Evolutionary conservation across 2,329 filamentous ascomycete species (phyloP).

Genomic region (Cytospora paraplurivora): DNA sequence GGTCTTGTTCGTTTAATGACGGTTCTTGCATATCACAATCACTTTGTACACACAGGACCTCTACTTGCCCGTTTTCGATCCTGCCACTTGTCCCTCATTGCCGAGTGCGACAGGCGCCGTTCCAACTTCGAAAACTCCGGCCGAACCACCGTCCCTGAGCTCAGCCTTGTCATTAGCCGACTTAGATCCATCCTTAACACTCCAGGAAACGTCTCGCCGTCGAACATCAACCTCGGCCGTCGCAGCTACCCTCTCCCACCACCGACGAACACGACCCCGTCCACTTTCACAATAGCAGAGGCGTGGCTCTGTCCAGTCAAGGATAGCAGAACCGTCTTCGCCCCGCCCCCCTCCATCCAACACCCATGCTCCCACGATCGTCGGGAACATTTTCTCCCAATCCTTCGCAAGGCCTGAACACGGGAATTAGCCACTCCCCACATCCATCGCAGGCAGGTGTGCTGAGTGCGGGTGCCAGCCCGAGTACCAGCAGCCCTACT

Average conservation of each 20-base stretch:
- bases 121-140: slow-evolving; percentile 11
- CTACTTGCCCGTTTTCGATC: slow-evolving; percentile 2
- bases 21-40: background rate
- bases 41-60: slow-evolving; percentile 8
- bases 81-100: slow-evolving; percentile 15
- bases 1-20: background rate
- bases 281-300: slow-evolving; percentile 23
- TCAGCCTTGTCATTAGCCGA: background rate
- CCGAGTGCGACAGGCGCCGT: slow-evolving; percentile 17
- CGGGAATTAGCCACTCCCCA: slow-evolving; percentile 57
- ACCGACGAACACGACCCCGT: slow-evolving; percentile 5
- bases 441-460: slow-evolving; percentile 59
- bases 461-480: slow-evolving; percentile 62
- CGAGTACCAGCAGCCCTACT: slow-evolving; percentile 64
- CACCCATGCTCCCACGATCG: slow-evolving; percentile 60
- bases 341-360: slow-evolving; percentile 30
- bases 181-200: background rate
- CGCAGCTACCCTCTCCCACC: slow-evolving; percentile 7
- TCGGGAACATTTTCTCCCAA: slow-evolving; percentile 66
- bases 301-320: slow-evolving; percentile 35
- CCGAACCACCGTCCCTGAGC: background rate
- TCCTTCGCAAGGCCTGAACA: slow-evolving; percentile 60
- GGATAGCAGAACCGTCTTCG: slow-evolving; percentile 37
- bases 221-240: background rate
- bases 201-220: background rate